Evolutionary conservation across 108 stramenopile species (phyloP), one percentile per base, ranked within the genome.

Genomic region (Cyclotella sp.): DNA sequence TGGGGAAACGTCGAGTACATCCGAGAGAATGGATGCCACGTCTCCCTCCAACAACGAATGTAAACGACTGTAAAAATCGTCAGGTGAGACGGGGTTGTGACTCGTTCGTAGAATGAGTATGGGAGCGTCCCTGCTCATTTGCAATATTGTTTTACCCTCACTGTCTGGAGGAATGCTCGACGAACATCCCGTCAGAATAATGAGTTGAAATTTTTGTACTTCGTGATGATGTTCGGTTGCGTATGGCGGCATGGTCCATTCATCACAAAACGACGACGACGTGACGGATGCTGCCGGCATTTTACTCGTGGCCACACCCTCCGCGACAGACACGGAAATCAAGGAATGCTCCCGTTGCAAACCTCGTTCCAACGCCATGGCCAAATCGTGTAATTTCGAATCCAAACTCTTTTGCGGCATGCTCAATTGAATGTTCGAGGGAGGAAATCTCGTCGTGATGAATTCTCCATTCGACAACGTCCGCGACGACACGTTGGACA

Each of bases 111-210:
- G 34, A 49, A 81, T 52, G 28, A 81, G 34, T 1, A 49, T 28
- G 18, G 45, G 72, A 58, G 45, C 29, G 34, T 55, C 12, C 55
- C 18, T 27, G 43, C 30, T 30, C 5, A 78, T 30, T 71, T 78
- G 70, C 18, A 78, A 39, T 24, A 53, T 61, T 15, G 64, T 10
- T 13, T 47, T 26, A 24, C 63, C 43, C 19, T 34, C 34, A 18
- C 60, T 34, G 34, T 6, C 34, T 5, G 34, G 6, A 2, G 34
- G 21, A 5, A 51, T 51, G 19, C 70, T 65, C 34, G 71, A 40
- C 28, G 42, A 44, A 49, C 80, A 81, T 39, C 73, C 80, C 18
- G 63, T 58, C 34, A 81, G 57, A 45, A 81, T 26, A 44, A 75
- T 51, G 19, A 82, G 49, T 71, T 72, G 63, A 46, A 74, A 68